Evolutionary conservation across 2,329 filamentous ascomycete species (phyloP).

Genomic region (Biscogniauxia mediterranea): DNA sequence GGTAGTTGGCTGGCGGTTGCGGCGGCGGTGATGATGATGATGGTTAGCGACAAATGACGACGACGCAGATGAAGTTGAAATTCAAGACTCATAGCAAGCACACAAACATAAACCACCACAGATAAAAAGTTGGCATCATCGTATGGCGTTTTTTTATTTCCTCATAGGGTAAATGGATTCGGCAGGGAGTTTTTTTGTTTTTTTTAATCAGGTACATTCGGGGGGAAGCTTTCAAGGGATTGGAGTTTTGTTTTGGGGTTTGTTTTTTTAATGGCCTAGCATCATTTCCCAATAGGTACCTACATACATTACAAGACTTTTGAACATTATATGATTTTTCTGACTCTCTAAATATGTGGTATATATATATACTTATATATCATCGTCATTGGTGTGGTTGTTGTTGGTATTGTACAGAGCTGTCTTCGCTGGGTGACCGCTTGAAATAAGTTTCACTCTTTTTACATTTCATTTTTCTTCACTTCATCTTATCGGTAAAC

Average conservation of each 20-base stretch:
- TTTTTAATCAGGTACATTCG: no score
- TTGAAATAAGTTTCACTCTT: background rate
- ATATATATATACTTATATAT: no score
- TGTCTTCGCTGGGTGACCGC: background rate
- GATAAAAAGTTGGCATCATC: background rate
- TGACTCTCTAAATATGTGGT: background rate
- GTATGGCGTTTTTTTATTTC: background rate
- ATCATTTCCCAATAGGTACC: background rate
- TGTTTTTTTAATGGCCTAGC: background rate
- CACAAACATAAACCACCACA: no score
- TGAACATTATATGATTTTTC: background rate
- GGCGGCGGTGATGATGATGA: no score
- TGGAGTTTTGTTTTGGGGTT: background rate
- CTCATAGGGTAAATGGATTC: background rate
- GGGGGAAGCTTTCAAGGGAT: background rate
- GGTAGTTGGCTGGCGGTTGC: no score
- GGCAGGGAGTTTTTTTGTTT: no score
- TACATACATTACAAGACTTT: background rate
- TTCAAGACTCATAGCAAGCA: no score
- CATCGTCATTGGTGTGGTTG: no score
- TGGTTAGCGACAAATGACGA: no score
- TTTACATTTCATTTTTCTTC: background rate
- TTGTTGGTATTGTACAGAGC: constrained; percentile 10
- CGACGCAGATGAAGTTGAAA: no score
- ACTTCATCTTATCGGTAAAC: constrained; percentile 68